Conservation (phyloP, 352 stramenopile genomes). For the Globisporangium acanthophoron region DNA sequence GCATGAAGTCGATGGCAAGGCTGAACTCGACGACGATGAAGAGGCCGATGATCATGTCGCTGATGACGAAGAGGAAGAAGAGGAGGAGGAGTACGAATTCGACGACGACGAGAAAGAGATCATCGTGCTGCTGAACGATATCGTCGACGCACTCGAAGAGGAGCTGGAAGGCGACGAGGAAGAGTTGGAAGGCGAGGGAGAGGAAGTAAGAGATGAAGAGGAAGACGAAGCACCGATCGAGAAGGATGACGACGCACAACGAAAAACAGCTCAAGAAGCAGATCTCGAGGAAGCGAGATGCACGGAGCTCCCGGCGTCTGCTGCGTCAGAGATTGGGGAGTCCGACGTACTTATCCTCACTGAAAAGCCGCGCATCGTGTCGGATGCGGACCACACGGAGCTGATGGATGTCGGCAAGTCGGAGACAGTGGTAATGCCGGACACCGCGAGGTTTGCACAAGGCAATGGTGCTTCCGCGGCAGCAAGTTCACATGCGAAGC, state of each 20-base stretch:
- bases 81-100: conserved; percentile 9
- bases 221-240: too few relatives aligned
- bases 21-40: conserved; percentile 7
- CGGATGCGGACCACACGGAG: too few relatives aligned
- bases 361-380: too few relatives aligned
- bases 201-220: conserved; percentile 2
- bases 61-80: not conserved
- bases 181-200: conserved; percentile 13
- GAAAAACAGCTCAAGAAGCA: too few relatives aligned
- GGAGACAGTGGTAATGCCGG: conserved; percentile 13
- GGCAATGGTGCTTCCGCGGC: conserved; percentile 6
- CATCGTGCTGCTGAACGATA: conserved; percentile 21
- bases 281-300: too few relatives aligned
- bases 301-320: too few relatives aligned
- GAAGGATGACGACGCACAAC: too few relatives aligned
- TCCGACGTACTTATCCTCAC: too few relatives aligned
- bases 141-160: conserved; percentile 11
- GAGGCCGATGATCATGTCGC: conserved; percentile 9
- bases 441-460: not conserved
- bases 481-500: conserved; percentile 1
- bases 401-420: conserved; percentile 18
- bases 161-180: conserved; percentile 10
- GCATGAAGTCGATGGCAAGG: conserved; percentile 11
- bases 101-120: conserved; percentile 18
- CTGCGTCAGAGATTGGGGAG: too few relatives aligned